phyloP scores from a whole-genome alignment of 768 basidiomycete genomes.

The Harrya chromipes region DNA sequence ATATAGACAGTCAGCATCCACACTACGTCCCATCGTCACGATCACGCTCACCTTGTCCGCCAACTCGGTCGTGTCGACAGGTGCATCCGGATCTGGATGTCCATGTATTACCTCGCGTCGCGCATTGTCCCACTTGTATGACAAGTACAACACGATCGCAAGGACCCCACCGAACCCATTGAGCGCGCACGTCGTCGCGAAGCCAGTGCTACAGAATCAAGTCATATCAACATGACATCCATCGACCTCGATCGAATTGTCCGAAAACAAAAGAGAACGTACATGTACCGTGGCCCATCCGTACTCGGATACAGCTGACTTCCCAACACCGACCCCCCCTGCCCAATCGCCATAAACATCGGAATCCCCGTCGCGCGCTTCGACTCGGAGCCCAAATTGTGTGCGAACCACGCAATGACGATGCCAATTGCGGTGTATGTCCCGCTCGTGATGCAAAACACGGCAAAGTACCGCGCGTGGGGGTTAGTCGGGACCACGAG shows the following conservation, averaged over 20 bases:
- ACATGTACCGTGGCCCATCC: slow-evolving; percentile 68
- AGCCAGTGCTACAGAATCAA: slow-evolving; percentile 41
- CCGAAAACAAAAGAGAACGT: slow-evolving; percentile 16
- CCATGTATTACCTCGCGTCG: slow-evolving; percentile 53
- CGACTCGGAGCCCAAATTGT: slow-evolving; percentile 75
- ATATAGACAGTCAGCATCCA: too few species aligned
- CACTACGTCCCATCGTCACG: too few species aligned
- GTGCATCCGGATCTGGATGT: slow-evolving; percentile 39
- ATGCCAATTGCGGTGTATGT: slow-evolving; percentile 76
- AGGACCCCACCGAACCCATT: slow-evolving; percentile 13
- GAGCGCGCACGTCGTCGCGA: slow-evolving; percentile 47
- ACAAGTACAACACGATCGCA: slow-evolving; percentile 51
- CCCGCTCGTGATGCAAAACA: slow-evolving; percentile 72
- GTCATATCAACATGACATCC: too few species aligned
- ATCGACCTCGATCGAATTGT: neutral
- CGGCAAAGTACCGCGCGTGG: slow-evolving; percentile 73
- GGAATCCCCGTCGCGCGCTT: slow-evolving; percentile 76
- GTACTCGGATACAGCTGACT: slow-evolving; percentile 65
- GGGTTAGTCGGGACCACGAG: slow-evolving; percentile 50
- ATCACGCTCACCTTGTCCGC: slow-evolving; percentile 54
- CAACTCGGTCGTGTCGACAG: slow-evolving; percentile 59
- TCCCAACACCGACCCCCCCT: slow-evolving; percentile 75
- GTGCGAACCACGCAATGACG: slow-evolving; percentile 75
- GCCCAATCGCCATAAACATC: slow-evolving; percentile 78
- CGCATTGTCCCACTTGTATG: slow-evolving; percentile 61